These are phyloP conservation scores for Leccinum imitatum DNA, from an alignment of 768 basidiomycete species.

Conservation along the genomic window DNA sequence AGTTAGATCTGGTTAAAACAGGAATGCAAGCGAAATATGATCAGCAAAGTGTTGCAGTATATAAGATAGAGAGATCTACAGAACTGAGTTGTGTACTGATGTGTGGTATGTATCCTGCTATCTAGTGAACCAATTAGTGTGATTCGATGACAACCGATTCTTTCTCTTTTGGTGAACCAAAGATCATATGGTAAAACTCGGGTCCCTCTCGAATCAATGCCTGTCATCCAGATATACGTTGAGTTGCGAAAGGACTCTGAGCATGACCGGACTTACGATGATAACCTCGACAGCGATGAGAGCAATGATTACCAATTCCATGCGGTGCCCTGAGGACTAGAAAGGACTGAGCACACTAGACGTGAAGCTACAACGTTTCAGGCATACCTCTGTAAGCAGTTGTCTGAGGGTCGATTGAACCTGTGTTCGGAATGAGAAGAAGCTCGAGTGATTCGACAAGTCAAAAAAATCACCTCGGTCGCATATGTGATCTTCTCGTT, in stretches of 20 bases:
- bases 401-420: constrained; percentile 89
- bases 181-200: constrained; percentile 62
- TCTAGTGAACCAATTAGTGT: constrained; percentile 3
- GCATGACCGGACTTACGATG: constrained; percentile 54
- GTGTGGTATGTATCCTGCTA: background rate
- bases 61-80: background rate
- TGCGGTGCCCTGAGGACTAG: constrained; percentile 86
- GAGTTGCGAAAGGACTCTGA: background rate
- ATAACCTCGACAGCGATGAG: constrained; percentile 96
- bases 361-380: background rate
- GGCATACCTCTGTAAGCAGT: constrained; percentile 71
- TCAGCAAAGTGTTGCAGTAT: background rate
- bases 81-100: background rate
- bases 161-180: constrained; percentile 21
- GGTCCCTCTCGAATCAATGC: constrained; percentile 78
- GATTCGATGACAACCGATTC: background rate
- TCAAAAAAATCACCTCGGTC: constrained; percentile 51
- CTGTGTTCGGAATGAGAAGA: constrained; percentile 31
- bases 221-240: constrained; percentile 34
- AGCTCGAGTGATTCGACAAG: background rate
- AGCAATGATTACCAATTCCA: constrained; percentile 94
- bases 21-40: background rate
- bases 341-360: background rate
- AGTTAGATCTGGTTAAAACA: background rate
- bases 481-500: constrained; percentile 95